These are phyloP conservation scores for Dothiorella sarmentorum DNA, from an alignment of 2,329 filamentous ascomycete species.

Conservation along the genomic window DNA sequence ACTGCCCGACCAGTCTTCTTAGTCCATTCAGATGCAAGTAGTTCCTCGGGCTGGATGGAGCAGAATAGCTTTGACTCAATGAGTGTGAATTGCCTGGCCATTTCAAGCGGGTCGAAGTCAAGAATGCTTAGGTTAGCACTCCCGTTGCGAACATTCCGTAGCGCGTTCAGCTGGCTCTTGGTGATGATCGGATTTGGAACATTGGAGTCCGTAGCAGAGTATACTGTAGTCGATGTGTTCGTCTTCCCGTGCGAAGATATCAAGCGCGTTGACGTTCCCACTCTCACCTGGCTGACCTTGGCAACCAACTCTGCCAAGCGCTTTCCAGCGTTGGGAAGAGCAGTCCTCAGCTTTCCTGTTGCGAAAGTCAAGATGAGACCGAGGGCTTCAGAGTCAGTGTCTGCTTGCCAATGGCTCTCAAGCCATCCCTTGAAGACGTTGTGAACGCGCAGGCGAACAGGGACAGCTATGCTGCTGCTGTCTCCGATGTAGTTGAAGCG, in stretches of 20 bases:
- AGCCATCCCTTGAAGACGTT: constrained; percentile 98
- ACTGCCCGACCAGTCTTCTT: constrained; percentile 79
- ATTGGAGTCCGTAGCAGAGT: constrained; percentile 67
- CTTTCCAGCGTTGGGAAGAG: constrained; percentile 73
- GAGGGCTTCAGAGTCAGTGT: constrained; percentile 74
- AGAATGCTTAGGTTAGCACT: constrained; percentile 69
- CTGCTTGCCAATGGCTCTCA: constrained; percentile 88
- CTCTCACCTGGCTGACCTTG: constrained; percentile 70
- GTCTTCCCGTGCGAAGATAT: constrained; percentile 87
- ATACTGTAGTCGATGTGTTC: constrained; percentile 69
- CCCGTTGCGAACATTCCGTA: constrained; percentile 72
- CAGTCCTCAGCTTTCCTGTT: constrained; percentile 62
- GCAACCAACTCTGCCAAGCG: constrained; percentile 76
- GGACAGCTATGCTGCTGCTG: constrained; percentile 67
- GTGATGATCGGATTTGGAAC: constrained; percentile 67
- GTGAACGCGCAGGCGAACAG: constrained; percentile 86
- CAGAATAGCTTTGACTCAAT: constrained; percentile 92
- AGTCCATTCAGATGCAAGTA: constrained; percentile 89
- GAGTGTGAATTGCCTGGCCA: constrained; percentile 88
- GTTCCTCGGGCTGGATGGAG: constrained; percentile 85
- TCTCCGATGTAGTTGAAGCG: constrained; percentile 90
- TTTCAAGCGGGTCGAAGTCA: constrained; percentile 86
- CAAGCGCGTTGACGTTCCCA: constrained; percentile 68
- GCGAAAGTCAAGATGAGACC: constrained; percentile 77
- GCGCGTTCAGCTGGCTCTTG: constrained; percentile 69